Base-by-base conservation (phyloP, 805 yeast genomes). In the Ogataea chonburiensis region DNA sequence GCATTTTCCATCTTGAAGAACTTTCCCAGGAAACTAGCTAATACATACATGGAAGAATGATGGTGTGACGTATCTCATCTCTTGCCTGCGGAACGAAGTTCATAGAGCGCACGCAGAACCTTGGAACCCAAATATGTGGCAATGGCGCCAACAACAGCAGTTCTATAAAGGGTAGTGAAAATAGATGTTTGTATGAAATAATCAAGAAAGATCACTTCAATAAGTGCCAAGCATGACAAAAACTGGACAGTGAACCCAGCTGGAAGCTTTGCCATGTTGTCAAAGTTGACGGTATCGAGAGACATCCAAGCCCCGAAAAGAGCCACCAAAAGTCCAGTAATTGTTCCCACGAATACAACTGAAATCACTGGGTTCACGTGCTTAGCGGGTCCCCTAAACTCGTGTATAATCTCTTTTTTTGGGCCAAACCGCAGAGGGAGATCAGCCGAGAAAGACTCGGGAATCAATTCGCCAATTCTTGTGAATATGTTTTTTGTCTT, bases 51-150 rank as follows among this genome's bases (percentile, higher is more conserved):
- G 14, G 64, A 63, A 32, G 76, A 67, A 28, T 13, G 17, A 18
- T 21, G 26, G 13, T 29, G 12, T 24, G 18, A 7, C 6, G 12
- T 10, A 15, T 13, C 7, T 36, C 43, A 31, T 43, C 61, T 42
- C 18, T 46, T 31, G 12, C 57, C 56, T 5, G 48, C 44, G 10
- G 32, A 61, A 67, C 59, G 54, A 21, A 59, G 37, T 23, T 45
- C 33, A 28, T 50, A 47, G 36, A 57, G 25, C 13, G 44, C 47
- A 53, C 81, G 70, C 50, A 86, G 69, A 12, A 80, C 81, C 48
- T 75, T 73, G n/a, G 83, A 69, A 10, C 93, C 93, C 34, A 77
- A 60, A 53, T 71, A 70, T 25, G 83, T 54, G 19, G 80, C 65
- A 21, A 82, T 70, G 1, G 77, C 67, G 4, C 72, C 73, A 37